phyloP scores from a whole-genome alignment of 2,329 filamentous ascomycete genomes.

The Monosporascus cannonballus region DNA sequence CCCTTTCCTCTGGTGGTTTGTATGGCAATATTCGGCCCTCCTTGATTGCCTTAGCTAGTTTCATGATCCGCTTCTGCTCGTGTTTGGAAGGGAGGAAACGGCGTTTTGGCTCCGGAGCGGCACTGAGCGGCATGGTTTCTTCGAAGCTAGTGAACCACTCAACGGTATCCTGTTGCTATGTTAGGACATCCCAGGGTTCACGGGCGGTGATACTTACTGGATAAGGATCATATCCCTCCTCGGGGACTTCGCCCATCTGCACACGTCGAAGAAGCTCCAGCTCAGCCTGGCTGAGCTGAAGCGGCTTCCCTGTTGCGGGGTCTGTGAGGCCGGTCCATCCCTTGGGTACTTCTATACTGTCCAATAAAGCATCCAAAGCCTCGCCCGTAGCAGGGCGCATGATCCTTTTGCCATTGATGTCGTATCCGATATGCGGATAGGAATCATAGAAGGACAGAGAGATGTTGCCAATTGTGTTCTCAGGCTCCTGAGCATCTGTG shows the following conservation, averaged over 20 bases:
- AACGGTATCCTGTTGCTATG: conserved; percentile 59
- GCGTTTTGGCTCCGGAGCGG: conserved; percentile 91
- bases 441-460: conserved; percentile 93
- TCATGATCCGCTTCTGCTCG: conserved; percentile 93
- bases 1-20: conserved; percentile 61
- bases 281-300: conserved; percentile 83
- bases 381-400: conserved; percentile 92
- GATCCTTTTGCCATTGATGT: conserved; percentile 98
- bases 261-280: conserved; percentile 82
- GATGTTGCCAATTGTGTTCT: conserved; percentile 94
- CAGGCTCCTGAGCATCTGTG: conserved; percentile 69
- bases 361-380: conserved; percentile 85
- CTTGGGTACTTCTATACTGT: conserved; percentile 94
- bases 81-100: conserved; percentile 96
- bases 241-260: conserved; percentile 80
- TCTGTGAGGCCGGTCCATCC: conserved; percentile 97
- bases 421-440: conserved; percentile 97
- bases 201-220: conserved; percentile 47
- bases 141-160: conserved; percentile 89
- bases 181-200: conserved; percentile 9
- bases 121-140: conserved; percentile 91
- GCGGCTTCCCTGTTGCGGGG: conserved; percentile 84
- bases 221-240: conserved; percentile 89
- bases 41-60: conserved; percentile 90
- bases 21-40: conserved; percentile 93